These are phyloP conservation scores for Cystoderma amianthinum DNA, from an alignment of 768 basidiomycete species.

Conservation along the genomic window DNA sequence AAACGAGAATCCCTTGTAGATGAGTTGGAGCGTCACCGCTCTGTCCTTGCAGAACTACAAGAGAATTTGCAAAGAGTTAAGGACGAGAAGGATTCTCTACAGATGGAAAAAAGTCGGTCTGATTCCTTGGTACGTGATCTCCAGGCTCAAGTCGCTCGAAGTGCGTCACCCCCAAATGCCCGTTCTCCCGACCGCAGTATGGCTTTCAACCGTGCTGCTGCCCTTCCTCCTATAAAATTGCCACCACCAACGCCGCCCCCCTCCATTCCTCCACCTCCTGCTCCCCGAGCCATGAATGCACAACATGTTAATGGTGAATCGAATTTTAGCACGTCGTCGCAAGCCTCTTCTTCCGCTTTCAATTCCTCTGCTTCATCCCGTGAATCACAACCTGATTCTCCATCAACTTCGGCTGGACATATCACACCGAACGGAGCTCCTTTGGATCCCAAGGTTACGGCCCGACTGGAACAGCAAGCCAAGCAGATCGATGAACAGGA, in stretches of 20 bases:
- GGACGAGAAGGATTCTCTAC: constrained; percentile 76
- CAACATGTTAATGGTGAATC: constrained; percentile 38
- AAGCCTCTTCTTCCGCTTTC: constrained; percentile 44
- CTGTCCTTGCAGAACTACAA: constrained; percentile 69
- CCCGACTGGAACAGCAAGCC: constrained; percentile 64
- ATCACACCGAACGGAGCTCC: constrained; percentile 30
- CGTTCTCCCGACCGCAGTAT: constrained; percentile 49
- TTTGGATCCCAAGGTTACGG: constrained; percentile 48
- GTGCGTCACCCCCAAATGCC: constrained; percentile 47
- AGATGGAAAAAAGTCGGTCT: constrained; percentile 63
- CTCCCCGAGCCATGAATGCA: constrained; percentile 40
- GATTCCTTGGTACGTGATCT: constrained; percentile 71
- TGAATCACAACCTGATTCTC: constrained; percentile 67
- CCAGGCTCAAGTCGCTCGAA: constrained; percentile 65
- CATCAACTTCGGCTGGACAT: constrained; percentile 52
- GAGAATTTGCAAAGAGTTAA: constrained; percentile 72
- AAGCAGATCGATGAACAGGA: constrained; percentile 81
- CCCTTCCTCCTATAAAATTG: constrained; percentile 64
- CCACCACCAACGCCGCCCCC: constrained; percentile 89
- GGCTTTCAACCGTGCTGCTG: constrained; percentile 50
- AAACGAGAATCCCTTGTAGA: constrained; percentile 67
- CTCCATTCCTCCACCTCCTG: constrained; percentile 77
- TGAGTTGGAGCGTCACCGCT: constrained; percentile 75
- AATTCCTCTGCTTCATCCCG: constrained; percentile 52
- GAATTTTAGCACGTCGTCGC: constrained; percentile 53